Base-by-base conservation (phyloP, 176 grass and related monocot genomes). In the Bothriochloa decipiens region DNA sequence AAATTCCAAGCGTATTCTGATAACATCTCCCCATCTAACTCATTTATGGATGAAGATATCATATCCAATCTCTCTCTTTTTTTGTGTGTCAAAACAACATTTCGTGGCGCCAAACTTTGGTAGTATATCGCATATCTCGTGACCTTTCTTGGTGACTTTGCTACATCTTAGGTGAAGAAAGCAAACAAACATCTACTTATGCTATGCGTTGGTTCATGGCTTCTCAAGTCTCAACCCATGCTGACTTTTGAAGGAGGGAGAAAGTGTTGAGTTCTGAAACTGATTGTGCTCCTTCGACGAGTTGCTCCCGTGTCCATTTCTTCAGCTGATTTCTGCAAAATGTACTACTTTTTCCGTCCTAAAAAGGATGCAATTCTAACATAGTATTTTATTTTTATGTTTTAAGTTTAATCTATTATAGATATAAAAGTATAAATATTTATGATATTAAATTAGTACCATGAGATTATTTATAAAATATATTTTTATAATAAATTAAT, bases 1-100 rank as follows among this genome's bases (percentile, higher is more conserved):
- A 69, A 87, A 87, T 91, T 87, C 77, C 45, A 83, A 87, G 88
- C 65, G 72, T 89, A 66, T 72, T 76, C 79, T 92, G 89, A 94
- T 86, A 86, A 63, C 53, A 71, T 62, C 88, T 83, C 71, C 37
- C 77, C 79, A 94, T 89, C 92, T 9, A 87, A 94, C 86, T 2
- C 87, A 80, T 84, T 87, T 49, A 84, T 69, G 61, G 37, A 52
- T 18, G 52, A 15, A 35, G 70, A 27, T 60, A 28, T 7, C 32
- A 1, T 11, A n/a, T n/a, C n/a, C n/a, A n/a, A n/a, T n/a, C n/a
- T n/a, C 0, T 9, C 7, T 7, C 0, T 20, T 5, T 10, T 11
- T 18, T 58, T 45, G 14, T 6, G 37, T 14, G 42, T 41, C 32
- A 81, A 13, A 17, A 13, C 16, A 77, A 47, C 45, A 47, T 47